Base-by-base conservation (phyloP, 306 rosid species). In the Rubus parviflorus region DNA sequence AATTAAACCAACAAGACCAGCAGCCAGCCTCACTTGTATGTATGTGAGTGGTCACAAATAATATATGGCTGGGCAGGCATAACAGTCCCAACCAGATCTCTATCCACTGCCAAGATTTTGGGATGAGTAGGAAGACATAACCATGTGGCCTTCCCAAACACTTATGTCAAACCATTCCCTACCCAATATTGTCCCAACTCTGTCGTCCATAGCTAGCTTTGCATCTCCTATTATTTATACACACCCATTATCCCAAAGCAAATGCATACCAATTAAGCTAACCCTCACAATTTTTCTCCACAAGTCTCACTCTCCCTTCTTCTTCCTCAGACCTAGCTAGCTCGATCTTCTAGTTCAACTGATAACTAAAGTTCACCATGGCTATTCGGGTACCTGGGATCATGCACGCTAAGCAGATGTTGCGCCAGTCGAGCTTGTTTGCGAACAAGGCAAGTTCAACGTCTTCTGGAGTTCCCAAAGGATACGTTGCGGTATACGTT, bases 401-500 rank as follows among this genome's bases (percentile, higher is more conserved):
- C 16, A 54, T 70, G 52, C 47, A 75, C 53, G 81, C 87, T 40
- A 82, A 82, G 77, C 85, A 81, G 71, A 81, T 80, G 23, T 78
- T 84, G 41, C 85, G 86, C 65, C 46, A 81, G 45, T 81, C 83
- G 2, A 86, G 68, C 35, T 69, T 52, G 20, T 57, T 74, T 67
- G 38, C 47, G 12, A 54, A 67, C 75, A 47, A 56, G 13, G 75
- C 66, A 25, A 43, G 35, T 20, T 47, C 84, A 53, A 58, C 75
- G 45, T 3, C 53, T 17, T 25, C 47, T 53, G 77, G 81, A 53
- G 85, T 90, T 65, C 90, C 90, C 2, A 82, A 82, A 79, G 91
- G 90, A 37, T 61, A 81, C 79, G 51, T 91, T n/a, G 89, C 87
- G 3, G 85, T 88, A 37, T 88, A 87, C 14, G 90, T 87, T 11